Base-by-base conservation (phyloP, 1,139 yeast genomes). In the Candida tunisiensis region DNA sequence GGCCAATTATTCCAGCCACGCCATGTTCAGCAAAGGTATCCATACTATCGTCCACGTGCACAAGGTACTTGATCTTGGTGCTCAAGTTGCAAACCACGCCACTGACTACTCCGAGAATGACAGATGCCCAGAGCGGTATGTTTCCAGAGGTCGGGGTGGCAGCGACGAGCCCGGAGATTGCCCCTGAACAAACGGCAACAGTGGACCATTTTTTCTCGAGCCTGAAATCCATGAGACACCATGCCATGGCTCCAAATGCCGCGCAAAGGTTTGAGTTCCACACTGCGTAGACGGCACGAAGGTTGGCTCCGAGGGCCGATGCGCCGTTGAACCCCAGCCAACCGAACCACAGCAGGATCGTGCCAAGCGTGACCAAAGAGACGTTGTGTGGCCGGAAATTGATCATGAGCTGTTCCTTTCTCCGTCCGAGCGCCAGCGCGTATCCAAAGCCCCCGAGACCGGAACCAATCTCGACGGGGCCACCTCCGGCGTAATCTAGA, bases 21-120 rank as follows among this genome's bases (percentile, higher is more conserved):
- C 94, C 96, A 74, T 88, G 98, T 69, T 85, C 96, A 14, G 96
- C 96, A 50, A 88, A 66, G 27, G 85, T 75, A 74, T 88, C 96
- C 44, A 88, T 62, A 3, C 95, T 74, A 54, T 88, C 98, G 51
- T 88, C 96, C 32, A 83, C 88, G 34, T 65, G 66, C 30, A 77
- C 58, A 34, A 80, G 54, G 48, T 78, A 82, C 56, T 88, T 88
- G 51, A 88, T 57, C 46, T 82, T 78, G 31, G 96, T 85, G 31
- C 93, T 61, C 46, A 79, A 79, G 60, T 88, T 85, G 66, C 96
- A 88, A 24, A 77, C 69, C 10, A 74, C 54, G 19, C 94, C 93
- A 0, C 95, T 62, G 2, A 69, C 66, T 18, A 80, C 60, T 3
- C 96, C 96, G 36, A 85, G 68, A 18, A 83, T 62, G 7, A 83